Base-by-base conservation (phyloP, 164 flowering plant genomes). In the Aristolochia contorta region DNA sequence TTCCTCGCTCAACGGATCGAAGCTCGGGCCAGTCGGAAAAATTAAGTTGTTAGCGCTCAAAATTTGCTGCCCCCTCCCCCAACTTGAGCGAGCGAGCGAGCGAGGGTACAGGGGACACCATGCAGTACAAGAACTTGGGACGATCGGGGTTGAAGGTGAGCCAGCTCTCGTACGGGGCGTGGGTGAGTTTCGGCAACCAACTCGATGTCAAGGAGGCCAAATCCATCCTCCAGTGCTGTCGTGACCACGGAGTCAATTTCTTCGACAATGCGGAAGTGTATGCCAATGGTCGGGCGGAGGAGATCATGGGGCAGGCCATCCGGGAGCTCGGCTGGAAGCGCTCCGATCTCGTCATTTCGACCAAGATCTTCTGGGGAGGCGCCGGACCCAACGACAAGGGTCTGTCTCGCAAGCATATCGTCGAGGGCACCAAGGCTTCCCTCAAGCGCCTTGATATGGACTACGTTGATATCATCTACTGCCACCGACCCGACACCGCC, bases 201-300 rank as follows among this genome's bases (percentile, higher is more conserved):
- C 80, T 94, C 5, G 99, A 94, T 59, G 99, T 91, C 16, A 89
- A 87, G 65, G 97, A 94, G 33, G 97, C 99, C 46, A 94, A 94
- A 65, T 62, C 86, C 7, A 71, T 94, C 51, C 81, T 94, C 56
- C 97, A 94, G 49, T 85, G 93, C 74, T 87, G 96, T 84, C 73
- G 93, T 2, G 99, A 94, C 67, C 65, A 84, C 59, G 99, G 97
- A 63, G 99, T 94, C 57, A 94, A 94, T 69, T 94, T 94, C 90
- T 94, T 94, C 80, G 99, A 94, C 79, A 94, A 91, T 71, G 99
- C 99, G 63, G 97, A 94, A 77, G 97, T 94, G 55, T 94, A 94
- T 71, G 97, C 96, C 71, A 94, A 94, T 57, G 97, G 99, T 60
- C 80, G 97, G 1, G 99, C 97, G n/a, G 97, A 91, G 75, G 99